A percentile compares a stretch with the other conserved stretches of the same genome.
These are phyloP conservation scores for Aspergillus tamarii DNA, from an alignment of 2,329 filamentous ascomycete species.

Conservation along the genomic window DNA sequence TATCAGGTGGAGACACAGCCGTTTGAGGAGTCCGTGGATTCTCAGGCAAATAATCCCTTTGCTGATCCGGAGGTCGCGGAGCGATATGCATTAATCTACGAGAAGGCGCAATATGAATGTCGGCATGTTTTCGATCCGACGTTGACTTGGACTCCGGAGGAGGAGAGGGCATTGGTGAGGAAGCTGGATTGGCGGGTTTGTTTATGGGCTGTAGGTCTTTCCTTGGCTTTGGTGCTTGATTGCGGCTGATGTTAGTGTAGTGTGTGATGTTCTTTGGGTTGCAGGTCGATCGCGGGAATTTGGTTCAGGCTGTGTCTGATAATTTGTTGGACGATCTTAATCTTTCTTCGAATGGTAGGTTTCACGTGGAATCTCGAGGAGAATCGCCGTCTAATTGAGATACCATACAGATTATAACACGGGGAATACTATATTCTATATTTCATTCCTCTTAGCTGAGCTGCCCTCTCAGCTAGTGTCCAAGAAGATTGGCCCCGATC, in stretches of 20 bases:
- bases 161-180: conserved; percentile 35
- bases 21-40: not conserved
- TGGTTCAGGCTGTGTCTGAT: conserved; percentile 60
- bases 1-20: not conserved
- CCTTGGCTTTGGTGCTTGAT: conserved; percentile 8
- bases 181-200: conserved; percentile 30
- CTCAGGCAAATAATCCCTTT: conserved; percentile 42
- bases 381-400: conserved; percentile 38
- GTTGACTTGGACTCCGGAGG: conserved; percentile 37
- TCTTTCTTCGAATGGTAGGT: conserved; percentile 34
- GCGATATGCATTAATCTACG: conserved; percentile 59
- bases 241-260: conserved; percentile 19
- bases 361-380: conserved; percentile 49
- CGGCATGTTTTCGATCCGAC: conserved; percentile 47
- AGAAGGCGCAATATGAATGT: conserved; percentile 54
- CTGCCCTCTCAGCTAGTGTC: conserved; percentile 61
- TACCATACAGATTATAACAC: conserved; percentile 54
- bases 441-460: conserved; percentile 58
- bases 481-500: conserved; percentile 58
- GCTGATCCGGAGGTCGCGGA: conserved; percentile 55
- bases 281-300: conserved; percentile 62
- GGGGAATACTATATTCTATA: conserved; percentile 59
- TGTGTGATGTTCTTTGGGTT: conserved; percentile 64
- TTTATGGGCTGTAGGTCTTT: conserved; percentile 26
- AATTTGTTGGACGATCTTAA: conserved; percentile 53